These are phyloP conservation scores for Asterionellopsis glacialis DNA, from an alignment of 108 stramenopile species.

Conservation along the genomic window DNA sequence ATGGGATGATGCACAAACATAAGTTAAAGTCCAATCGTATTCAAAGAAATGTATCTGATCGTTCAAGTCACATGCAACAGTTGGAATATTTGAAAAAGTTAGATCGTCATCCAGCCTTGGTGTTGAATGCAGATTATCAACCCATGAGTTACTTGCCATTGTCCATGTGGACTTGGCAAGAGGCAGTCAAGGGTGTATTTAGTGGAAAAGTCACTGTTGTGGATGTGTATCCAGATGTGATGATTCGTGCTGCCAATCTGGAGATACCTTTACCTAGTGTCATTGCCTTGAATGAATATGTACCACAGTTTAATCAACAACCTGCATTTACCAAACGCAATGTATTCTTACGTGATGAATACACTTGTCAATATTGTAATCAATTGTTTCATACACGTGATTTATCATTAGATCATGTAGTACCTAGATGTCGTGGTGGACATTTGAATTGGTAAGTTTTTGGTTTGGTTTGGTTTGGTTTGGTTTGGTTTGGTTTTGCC, in stretches of 20 bases:
- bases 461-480: too few relatives aligned
- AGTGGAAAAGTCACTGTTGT: constrained; percentile 80
- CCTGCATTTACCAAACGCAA: constrained; percentile 83
- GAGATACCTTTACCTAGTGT: constrained; percentile 70
- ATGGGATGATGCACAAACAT: not conserved
- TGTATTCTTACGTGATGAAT: constrained; percentile 82
- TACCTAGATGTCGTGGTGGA: constrained; percentile 69
- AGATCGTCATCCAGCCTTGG: constrained; percentile 64
- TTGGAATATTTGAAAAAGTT: constrained; percentile 30
- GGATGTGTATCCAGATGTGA: constrained; percentile 73
- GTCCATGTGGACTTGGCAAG: constrained; percentile 81
- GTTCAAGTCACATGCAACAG: not conserved
- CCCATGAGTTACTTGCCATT: constrained; percentile 70
- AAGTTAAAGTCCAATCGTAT: too few relatives aligned
- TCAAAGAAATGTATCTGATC: too few relatives aligned
- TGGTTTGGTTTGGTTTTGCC: too few relatives aligned
- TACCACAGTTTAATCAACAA: constrained; percentile 25
- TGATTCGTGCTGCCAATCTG: constrained; percentile 65
- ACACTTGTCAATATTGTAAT: constrained; percentile 81
- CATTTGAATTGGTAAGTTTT: constrained; percentile 60
- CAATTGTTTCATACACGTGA: constrained; percentile 60
- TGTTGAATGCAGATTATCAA: constrained; percentile 85
- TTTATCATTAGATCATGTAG: constrained; percentile 77
- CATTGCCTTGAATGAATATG: constrained; percentile 79
- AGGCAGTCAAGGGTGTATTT: constrained; percentile 80